phyloP scores from a whole-genome alignment of 768 basidiomycete species.

The Boletus sp. region DNA sequence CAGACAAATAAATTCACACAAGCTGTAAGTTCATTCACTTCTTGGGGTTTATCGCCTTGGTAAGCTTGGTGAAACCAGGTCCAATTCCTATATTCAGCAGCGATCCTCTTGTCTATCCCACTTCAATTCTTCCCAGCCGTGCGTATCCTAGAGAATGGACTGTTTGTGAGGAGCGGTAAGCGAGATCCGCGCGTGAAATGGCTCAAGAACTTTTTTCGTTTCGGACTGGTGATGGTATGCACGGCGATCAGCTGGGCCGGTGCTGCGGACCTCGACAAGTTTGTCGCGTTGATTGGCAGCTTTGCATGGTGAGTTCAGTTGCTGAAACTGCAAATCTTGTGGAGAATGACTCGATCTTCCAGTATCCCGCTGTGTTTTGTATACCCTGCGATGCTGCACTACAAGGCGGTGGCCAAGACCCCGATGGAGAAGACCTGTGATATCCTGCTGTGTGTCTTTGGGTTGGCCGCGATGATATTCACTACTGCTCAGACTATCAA shows the following conservation, averaged over 20 bases:
- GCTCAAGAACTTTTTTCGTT: slow-evolving; percentile 92
- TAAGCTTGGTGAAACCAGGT: slow-evolving; percentile 42
- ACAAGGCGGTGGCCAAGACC: slow-evolving; percentile 80
- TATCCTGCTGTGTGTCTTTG: slow-evolving; percentile 74
- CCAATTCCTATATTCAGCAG: slow-evolving; percentile 87
- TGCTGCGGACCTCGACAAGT: slow-evolving; percentile 90
- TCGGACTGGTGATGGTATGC: slow-evolving; percentile 71
- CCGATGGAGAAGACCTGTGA: slow-evolving; percentile 64
- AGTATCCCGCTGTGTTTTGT: slow-evolving; percentile 94
- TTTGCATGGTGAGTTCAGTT: slow-evolving; percentile 76
- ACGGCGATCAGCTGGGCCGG: slow-evolving; percentile 82
- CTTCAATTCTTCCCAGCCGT: slow-evolving; percentile 98
- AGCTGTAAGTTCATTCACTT: slow-evolving; percentile 52
- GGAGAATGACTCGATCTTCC: slow-evolving; percentile 13
- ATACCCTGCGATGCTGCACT: slow-evolving; percentile 92
- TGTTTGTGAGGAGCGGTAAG: slow-evolving; percentile 90
- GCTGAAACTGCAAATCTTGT: background rate
- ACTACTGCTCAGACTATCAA: slow-evolving; percentile 78
- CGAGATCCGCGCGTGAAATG: slow-evolving; percentile 81
- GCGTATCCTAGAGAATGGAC: slow-evolving; percentile 93
- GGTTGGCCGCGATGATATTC: slow-evolving; percentile 66
- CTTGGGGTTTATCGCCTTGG: background rate
- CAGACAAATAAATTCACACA: slow-evolving; percentile 83
- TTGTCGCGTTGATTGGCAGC: slow-evolving; percentile 89
- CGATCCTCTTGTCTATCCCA: slow-evolving; percentile 88